These are phyloP conservation scores for Aspergillus niger DNA, from an alignment of 2,329 filamentous ascomycete species.

Conservation along the genomic window DNA sequence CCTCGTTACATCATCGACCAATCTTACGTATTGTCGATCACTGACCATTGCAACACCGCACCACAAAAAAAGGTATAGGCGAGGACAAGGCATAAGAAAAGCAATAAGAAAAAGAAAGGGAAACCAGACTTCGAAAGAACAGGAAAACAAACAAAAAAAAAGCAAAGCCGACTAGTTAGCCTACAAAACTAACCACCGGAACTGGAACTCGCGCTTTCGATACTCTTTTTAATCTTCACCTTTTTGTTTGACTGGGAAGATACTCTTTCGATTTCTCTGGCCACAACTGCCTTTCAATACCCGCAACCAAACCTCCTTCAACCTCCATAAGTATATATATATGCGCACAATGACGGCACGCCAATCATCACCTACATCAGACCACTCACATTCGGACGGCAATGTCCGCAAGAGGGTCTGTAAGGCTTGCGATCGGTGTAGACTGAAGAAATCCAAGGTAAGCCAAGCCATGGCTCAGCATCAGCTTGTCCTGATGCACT, in stretches of 20 bases:
- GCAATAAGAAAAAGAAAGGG: conserved; percentile 2
- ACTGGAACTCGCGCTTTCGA: background rate
- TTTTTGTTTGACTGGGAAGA: background rate
- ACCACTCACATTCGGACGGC: conserved; percentile 47
- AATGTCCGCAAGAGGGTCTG: conserved; percentile 63
- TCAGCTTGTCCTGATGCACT: conserved; percentile 26
- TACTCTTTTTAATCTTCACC: background rate
- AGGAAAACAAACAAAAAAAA: conserved; percentile 13
- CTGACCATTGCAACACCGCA: conserved; percentile 16
- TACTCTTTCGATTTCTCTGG: background rate
- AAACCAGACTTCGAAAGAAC: background rate
- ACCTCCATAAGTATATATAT: conserved; percentile 13
- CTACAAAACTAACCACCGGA: conserved; percentile 8
- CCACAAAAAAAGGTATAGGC: conserved; percentile 7
- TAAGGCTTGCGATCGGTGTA: conserved; percentile 67
- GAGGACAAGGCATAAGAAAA: conserved; percentile 14
- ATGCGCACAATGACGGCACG: conserved; percentile 39
- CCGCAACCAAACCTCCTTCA: background rate
- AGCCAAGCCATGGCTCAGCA: conserved; percentile 12
- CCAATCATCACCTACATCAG: conserved; percentile 43
- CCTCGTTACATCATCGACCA: conserved; percentile 22
- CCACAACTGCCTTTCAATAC: conserved; percentile 16
- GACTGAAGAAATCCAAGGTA: conserved; percentile 68
- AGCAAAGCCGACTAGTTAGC: conserved; percentile 7
- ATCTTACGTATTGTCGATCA: conserved; percentile 15